A percentile compares a stretch with the other conserved stretches of the same genome.
These are phyloP conservation scores for Hypoxylon intermedium DNA, from an alignment of 495 filamentous ascomycete genomes.

Conservation along the genomic window DNA sequence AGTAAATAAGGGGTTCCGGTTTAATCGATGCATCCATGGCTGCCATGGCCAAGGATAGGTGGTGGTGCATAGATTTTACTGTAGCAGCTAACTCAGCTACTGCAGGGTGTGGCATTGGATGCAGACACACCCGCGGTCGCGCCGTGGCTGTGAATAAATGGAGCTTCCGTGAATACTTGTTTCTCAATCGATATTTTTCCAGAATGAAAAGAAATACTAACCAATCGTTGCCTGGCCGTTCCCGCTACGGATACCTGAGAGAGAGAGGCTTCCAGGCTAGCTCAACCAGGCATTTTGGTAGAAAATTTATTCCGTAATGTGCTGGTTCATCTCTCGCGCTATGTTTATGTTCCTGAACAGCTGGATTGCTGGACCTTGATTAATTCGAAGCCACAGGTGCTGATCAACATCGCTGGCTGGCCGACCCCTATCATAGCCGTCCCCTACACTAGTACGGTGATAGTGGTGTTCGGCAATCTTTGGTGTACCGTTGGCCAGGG, in stretches of 20 bases:
- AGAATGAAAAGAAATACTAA: conserved; percentile 12
- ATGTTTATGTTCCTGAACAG: no score
- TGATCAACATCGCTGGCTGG: no score
- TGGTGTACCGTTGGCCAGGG: conserved; percentile 6
- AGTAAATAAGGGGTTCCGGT: conserved; percentile 13
- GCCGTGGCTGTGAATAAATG: conserved; percentile 27
- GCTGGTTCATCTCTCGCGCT: no score
- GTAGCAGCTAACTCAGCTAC: no score
- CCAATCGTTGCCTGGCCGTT: conserved; percentile 18
- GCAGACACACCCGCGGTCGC: conserved; percentile 18
- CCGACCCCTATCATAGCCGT: no score
- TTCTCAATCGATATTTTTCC: conserved; percentile 28
- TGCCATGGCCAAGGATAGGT: conserved; percentile 14
- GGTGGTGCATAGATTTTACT: conserved; percentile 20
- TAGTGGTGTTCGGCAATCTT: conserved; percentile 22
- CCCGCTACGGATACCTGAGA: neutral
- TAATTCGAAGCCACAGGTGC: no score
- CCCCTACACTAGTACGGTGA: no score
- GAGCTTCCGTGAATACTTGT: conserved; percentile 14
- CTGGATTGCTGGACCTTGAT: no score
- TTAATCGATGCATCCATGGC: conserved; percentile 21
- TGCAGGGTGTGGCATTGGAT: neutral
- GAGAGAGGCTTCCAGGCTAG: conserved; percentile 1
- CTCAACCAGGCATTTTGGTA: neutral
- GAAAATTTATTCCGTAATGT: neutral